Evolutionary conservation across 768 basidiomycete genomes (phyloP).

Genomic region (Ramaria sp.): DNA sequence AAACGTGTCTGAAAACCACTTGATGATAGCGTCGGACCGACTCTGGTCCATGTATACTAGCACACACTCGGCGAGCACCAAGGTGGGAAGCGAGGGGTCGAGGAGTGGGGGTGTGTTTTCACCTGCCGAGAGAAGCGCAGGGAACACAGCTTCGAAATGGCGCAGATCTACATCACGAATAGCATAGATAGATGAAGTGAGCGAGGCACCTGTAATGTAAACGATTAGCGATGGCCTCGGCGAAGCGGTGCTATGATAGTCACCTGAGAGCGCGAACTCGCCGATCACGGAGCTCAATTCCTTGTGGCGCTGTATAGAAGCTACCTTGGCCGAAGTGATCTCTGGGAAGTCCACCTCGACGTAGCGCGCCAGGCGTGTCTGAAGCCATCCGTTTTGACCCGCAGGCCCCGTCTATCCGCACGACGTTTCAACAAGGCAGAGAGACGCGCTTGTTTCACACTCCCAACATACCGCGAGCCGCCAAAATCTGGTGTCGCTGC

Average conservation of each 20-base stretch:
- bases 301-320: conserved; percentile 61
- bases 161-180: conserved; percentile 76
- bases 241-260: background rate
- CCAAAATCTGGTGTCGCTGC: conserved; percentile 96
- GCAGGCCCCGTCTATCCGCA: conserved; percentile 33
- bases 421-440: background rate
- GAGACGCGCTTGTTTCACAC: no score
- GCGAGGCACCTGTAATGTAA: conserved; percentile 42
- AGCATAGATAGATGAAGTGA: conserved; percentile 49
- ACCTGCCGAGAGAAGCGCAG: conserved; percentile 21
- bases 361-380: conserved; percentile 43
- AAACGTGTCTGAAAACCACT: conserved; percentile 62
- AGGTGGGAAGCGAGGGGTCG: conserved; percentile 58
- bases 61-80: conserved; percentile 89
- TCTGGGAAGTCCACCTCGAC: conserved; percentile 89
- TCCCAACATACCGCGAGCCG: conserved; percentile 57
- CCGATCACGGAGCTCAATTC: conserved; percentile 44
- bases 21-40: conserved; percentile 45
- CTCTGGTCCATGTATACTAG: conserved; percentile 73
- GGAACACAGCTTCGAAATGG: conserved; percentile 38
- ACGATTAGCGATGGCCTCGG: background rate
- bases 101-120: conserved; percentile 23
- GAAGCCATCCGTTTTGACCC: conserved; percentile 26
- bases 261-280: conserved; percentile 25
- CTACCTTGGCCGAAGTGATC: conserved; percentile 72